Evolutionary conservation across 345 rosid species (phyloP).

Genomic region (Conringia planisiliqua): DNA sequence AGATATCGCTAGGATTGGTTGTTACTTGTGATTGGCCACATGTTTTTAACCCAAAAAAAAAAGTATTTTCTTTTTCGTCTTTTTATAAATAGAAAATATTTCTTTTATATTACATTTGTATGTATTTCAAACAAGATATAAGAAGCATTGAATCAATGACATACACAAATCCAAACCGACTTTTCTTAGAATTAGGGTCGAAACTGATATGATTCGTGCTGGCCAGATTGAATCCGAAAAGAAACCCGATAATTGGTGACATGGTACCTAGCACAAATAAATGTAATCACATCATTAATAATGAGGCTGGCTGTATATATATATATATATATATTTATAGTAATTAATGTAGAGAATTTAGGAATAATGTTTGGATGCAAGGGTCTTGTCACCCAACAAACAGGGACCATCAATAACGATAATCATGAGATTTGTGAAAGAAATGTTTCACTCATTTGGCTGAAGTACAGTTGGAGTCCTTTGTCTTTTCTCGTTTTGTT

Average conservation of each 20-base stretch:
- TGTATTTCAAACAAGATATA: too few species aligned
- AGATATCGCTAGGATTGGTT: not conserved
- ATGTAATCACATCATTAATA: not conserved
- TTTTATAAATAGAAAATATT: too few species aligned
- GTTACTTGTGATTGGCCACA: not conserved
- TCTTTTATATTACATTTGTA: too few species aligned
- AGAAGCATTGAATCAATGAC: not conserved
- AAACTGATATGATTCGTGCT: not conserved
- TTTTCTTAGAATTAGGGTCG: not conserved
- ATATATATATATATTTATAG: not conserved
- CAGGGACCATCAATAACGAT: slow-evolving; percentile 28
- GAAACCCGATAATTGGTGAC: not conserved
- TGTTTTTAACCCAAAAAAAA: not conserved
- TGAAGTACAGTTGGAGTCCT: slow-evolving; percentile 25
- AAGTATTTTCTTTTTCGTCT: too few species aligned
- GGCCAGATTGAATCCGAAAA: not conserved
- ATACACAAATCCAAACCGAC: not conserved
- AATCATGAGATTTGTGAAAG: slow-evolving; percentile 33
- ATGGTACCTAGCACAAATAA: not conserved
- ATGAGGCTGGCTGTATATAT: not conserved
- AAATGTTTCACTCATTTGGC: slow-evolving; percentile 29
- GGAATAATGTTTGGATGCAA: slow-evolving; percentile 14
- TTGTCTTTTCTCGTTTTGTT: slow-evolving; percentile 32
- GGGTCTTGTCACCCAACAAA: slow-evolving; percentile 19
- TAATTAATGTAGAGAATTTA: not conserved